Evolutionary conservation across 2,329 filamentous ascomycete genomes (phyloP).

Genomic region (Aspergillus caelatus): DNA sequence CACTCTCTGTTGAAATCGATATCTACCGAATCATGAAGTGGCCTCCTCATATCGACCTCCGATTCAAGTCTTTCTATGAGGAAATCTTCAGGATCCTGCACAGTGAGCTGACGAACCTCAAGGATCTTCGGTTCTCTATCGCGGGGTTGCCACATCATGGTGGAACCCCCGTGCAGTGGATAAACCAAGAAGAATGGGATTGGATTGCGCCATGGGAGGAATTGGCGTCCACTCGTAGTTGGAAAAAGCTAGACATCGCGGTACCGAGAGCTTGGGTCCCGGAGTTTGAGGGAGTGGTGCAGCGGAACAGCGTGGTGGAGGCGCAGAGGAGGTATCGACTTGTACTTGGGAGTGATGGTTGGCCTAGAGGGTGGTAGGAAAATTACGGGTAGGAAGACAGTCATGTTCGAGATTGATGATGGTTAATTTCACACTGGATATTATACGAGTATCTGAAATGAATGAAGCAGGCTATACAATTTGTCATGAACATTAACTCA

Average conservation of each 20-base stretch:
- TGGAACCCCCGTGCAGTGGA: not conserved
- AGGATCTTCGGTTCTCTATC: slow-evolving; percentile 6
- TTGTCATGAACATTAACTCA: not conserved
- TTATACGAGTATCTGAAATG: not conserved
- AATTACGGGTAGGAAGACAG: not conserved
- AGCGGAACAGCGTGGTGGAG: not conserved
- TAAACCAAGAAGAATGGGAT: not conserved
- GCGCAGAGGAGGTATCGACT: slow-evolving; percentile 3
- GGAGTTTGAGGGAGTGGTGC: not conserved
- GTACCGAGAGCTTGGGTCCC: not conserved
- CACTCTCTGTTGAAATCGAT: slow-evolving; percentile 14
- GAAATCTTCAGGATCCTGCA: slow-evolving; percentile 5
- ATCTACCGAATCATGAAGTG: slow-evolving; percentile 9
- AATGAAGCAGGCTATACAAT: not conserved
- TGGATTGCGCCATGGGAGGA: slow-evolving; percentile 14
- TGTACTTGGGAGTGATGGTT: slow-evolving; percentile 9
- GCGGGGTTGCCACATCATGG: slow-evolving; percentile 7
- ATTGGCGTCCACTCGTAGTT: slow-evolving; percentile 5
- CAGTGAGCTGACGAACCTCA: not conserved
- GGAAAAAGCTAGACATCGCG: slow-evolving; percentile 12
- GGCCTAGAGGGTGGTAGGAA: slow-evolving; percentile 8
- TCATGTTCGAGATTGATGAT: not conserved
- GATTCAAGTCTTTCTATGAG: slow-evolving; percentile 8
- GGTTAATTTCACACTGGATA: not conserved
- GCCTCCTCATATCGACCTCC: slow-evolving; percentile 2